A percentile compares a stretch with the other conserved stretches of the same genome.
Evolutionary conservation across 2,329 filamentous ascomycete genomes (phyloP).

Genomic region (Canariomyces notabilis): DNA sequence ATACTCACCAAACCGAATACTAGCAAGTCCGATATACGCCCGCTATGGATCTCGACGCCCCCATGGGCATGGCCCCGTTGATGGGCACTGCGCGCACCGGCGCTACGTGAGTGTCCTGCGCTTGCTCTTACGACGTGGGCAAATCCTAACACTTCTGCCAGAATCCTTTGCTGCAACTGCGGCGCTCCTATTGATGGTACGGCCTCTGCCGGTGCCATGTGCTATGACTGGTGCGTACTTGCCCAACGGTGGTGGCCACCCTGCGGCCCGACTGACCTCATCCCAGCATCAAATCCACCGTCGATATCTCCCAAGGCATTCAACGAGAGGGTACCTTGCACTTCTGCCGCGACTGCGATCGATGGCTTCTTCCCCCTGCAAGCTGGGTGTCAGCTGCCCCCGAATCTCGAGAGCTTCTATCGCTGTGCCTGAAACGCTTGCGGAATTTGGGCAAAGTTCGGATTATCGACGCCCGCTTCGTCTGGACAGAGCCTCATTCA

Average conservation of each 20-base stretch:
- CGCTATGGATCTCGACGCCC: constrained; percentile 11
- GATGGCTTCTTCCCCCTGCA: constrained; percentile 81
- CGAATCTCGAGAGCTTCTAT: constrained; percentile 88
- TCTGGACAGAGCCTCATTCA: constrained; percentile 98
- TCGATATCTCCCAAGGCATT: constrained; percentile 88
- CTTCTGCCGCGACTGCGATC: constrained; percentile 90
- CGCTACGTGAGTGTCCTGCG: constrained; percentile 28
- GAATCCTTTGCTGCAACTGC: constrained; percentile 98
- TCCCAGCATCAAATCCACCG: constrained; percentile 69
- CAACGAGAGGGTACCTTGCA: constrained; percentile 86
- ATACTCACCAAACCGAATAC: no score
- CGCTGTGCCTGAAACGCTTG: constrained; percentile 84
- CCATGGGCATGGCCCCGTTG: constrained; percentile 28
- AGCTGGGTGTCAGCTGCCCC: constrained; percentile 81
- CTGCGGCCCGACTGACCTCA: not conserved
- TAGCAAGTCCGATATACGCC: no score
- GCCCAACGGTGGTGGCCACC: not conserved
- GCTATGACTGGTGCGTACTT: constrained; percentile 68
- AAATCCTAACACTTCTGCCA: constrained; percentile 31
- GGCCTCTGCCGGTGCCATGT: constrained; percentile 76
- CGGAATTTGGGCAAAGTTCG: constrained; percentile 82
- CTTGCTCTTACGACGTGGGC: not conserved
- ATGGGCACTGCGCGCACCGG: constrained; percentile 25
- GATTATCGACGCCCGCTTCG: constrained; percentile 92
- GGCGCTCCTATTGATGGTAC: constrained; percentile 94